Evolutionary conservation across 2,329 filamentous ascomycete genomes (phyloP), one percentile per base, ranked within the genome.

Genomic region (Pseudogymnoascus destructans): DNA sequence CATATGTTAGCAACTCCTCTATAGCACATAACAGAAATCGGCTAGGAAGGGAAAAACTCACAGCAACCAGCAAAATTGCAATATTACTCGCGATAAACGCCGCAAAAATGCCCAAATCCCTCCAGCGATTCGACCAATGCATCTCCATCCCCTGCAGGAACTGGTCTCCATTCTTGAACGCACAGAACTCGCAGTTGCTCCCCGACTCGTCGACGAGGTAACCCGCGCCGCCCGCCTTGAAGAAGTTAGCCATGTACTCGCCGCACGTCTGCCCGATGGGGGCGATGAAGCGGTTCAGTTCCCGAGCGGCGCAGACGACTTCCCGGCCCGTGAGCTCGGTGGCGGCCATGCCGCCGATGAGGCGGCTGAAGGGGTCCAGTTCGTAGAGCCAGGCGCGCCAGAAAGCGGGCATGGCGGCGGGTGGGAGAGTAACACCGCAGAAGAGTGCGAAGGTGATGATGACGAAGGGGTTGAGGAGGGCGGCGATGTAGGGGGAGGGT

Each of bases 31-130:
- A n/a, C n/a, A 58, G 13, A 58, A 32, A 21, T 11, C 1, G 56
- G 9, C 36, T 33, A 21, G 42, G 27, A 57, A n/a, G 6, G 13
- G 57, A n/a, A 5, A 61, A 62, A 72, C 75, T 75, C 68, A 78
- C 76, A 36, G 76, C 79, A 57, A 83, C 59, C 64, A 84, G 82
- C 61, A 85, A 65, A 55, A 84, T 72, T 17, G 87, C 78, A 66
- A 93, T 67, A 70, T 95, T 95, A 67, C 84, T 89, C 11, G 73
- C 87, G 57, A 95, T 78, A 67, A 90, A 95, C 1, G 84, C 85
- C 30, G 79, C 64, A 64, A 85, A 85, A 61, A 95, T 95, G 1
- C 89, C 90, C 59, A 93, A 62, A 64, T 95, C 89, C 58, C 89
- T 79, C 89, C 89, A 95, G 13, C 89, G 75, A 63, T 87, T 72